phyloP scores from a whole-genome alignment of 345 rosid species.

The Citrus cavaleriei region DNA sequence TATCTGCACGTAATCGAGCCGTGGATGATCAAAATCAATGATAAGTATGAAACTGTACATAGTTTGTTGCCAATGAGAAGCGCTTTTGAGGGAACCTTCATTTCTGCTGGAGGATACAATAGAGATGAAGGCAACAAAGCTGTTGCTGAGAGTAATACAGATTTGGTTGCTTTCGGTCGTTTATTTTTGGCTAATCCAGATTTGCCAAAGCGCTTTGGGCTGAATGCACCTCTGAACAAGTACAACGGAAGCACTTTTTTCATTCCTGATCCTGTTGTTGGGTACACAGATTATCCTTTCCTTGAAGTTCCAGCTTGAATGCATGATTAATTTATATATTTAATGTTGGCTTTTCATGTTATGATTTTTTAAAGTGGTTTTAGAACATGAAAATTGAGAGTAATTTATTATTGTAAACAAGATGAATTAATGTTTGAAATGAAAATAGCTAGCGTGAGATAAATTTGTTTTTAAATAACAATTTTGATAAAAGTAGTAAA shows the following conservation, averaged over 20 bases:
- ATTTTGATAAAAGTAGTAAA: too few relatives aligned
- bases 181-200: constrained; percentile 41
- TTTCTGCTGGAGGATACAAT: constrained; percentile 39
- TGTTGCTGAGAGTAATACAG: constrained; percentile 24
- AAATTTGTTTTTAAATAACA: too few relatives aligned
- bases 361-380: too few relatives aligned
- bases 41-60: constrained; percentile 6
- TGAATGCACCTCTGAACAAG: constrained; percentile 32
- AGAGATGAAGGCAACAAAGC: constrained; percentile 33
- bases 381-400: too few relatives aligned
- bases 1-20: constrained; percentile 43
- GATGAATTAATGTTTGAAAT: too few relatives aligned
- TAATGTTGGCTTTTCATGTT: too few relatives aligned
- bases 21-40: constrained; percentile 16
- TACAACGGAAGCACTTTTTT: constrained; percentile 1
- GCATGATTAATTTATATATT: too few relatives aligned
- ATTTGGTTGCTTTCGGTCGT: constrained; percentile 2
- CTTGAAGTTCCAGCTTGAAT: too few relatives aligned
- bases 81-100: constrained; percentile 33
- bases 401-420: too few relatives aligned
- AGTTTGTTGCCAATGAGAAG: constrained; percentile 32
- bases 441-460: too few relatives aligned
- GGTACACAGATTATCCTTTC: too few relatives aligned
- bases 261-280: background rate
- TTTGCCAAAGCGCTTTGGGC: constrained; percentile 35